Percentiles rank a stretch among this genome's conserved stretches.
phyloP scores from a whole-genome alignment of 1,284 basidiomycete genomes.

The Cryptococcus amylolentus region DNA sequence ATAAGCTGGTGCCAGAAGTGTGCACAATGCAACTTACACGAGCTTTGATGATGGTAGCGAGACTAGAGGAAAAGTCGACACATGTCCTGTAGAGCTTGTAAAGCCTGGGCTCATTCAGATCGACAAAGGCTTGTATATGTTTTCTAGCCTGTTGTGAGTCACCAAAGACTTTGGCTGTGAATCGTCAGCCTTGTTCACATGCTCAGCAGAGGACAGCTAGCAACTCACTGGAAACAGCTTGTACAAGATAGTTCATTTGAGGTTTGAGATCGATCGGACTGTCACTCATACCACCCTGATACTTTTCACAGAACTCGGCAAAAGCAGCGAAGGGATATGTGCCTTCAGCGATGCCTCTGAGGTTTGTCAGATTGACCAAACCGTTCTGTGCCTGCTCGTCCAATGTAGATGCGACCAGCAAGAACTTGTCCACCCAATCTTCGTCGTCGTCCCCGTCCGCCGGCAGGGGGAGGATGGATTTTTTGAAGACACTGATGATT shows the following conservation, averaged over 20 bases:
- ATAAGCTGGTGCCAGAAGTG: conserved; percentile 1
- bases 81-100: conserved; percentile 79
- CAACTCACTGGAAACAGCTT: conserved; percentile 33
- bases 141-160: conserved; percentile 71
- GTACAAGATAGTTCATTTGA: conserved; percentile 58
- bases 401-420: conserved; percentile 70
- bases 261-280: conserved; percentile 62
- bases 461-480: conserved; percentile 78
- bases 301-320: conserved; percentile 65
- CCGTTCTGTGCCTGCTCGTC: conserved; percentile 60
- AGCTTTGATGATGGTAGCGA: conserved; percentile 75
- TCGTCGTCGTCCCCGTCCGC: conserved; percentile 61
- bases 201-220: background rate
- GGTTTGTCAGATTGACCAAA: conserved; percentile 62
- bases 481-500: conserved; percentile 53
- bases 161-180: conserved; percentile 51
- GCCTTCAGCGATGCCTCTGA: conserved; percentile 51
- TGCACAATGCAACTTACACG: conserved; percentile 54
- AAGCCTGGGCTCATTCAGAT: conserved; percentile 76
- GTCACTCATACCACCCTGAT: conserved; percentile 83
- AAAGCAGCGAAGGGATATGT: conserved; percentile 52
- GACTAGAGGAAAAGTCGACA: conserved; percentile 75
- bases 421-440: conserved; percentile 78
- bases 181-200: background rate
- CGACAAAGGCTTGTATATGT: conserved; percentile 79